Conservation (phyloP, 2,329 filamentous ascomycete genomes). For the Dactylellina parvicollis region DNA sequence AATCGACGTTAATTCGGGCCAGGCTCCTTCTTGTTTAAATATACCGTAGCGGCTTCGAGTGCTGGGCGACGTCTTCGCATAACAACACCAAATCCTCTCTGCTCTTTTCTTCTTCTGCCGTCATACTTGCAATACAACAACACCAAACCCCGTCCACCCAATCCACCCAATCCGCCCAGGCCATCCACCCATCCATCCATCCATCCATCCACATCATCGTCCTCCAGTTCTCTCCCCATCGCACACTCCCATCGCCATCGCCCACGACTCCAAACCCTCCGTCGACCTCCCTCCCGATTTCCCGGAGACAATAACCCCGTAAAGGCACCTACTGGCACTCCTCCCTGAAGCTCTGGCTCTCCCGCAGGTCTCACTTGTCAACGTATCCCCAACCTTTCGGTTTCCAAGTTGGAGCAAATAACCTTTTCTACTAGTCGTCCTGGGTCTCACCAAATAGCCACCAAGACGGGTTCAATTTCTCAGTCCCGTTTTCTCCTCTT, state of each 20-base stretch:
- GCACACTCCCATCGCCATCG: slow-evolving; percentile 4
- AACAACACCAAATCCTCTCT: neutral
- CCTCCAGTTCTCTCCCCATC: slow-evolving; percentile 5
- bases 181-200: neutral
- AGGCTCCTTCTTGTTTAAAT: slow-evolving; percentile 1
- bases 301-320: too few relatives aligned
- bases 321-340: too few relatives aligned
- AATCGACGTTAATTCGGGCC: neutral
- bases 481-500: slow-evolving; percentile 55
- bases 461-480: slow-evolving; percentile 53
- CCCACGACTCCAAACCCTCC: slow-evolving; percentile 6
- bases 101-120: slow-evolving; percentile 12
- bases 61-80: neutral
- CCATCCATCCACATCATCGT: neutral
- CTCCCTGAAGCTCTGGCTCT: slow-evolving; percentile 15
- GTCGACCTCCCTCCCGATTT: neutral
- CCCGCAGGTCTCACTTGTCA: slow-evolving; percentile 1
- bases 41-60: neutral
- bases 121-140: too few relatives aligned
- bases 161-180: slow-evolving; percentile 2
- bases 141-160: neutral
- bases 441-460: slow-evolving; percentile 47
- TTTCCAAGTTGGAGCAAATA: slow-evolving; percentile 52
- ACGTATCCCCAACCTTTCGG: slow-evolving; percentile 24
- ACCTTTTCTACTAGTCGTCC: slow-evolving; percentile 41